Evolutionary conservation across 306 rosid species (phyloP), one percentile per base, ranked within the genome.

Genomic region (Vachellia pachyceras): DNA sequence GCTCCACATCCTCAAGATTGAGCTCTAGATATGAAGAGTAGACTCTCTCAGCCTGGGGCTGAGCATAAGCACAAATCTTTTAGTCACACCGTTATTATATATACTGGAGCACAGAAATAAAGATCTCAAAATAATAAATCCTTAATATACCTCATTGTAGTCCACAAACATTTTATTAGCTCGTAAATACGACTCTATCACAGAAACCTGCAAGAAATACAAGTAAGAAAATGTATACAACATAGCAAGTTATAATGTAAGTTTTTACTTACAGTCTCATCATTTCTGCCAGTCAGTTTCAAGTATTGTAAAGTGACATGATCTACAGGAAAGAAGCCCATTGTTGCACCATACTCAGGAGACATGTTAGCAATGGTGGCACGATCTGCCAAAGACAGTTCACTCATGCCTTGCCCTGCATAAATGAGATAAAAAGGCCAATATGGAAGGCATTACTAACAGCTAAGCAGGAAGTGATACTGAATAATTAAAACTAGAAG

Each of bases 301-400:
- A 95, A 89, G 84, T 95, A 95, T 57, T 95, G 97, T 84, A 95
- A 79, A n/a, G 97, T 92, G 75, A 95, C 94, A 84, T 89, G 98
- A 83, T 95, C 98, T 73, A 95, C 98, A 25, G 97, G 98, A 90
- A 95, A 95, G 89, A 92, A 95, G 82, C 98, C 98, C 98, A 92
- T 95, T 40, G 98, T 95, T 74, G 98, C 98, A 79, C 97, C 98
- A 63, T 92, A 94, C 82, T 94, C 98, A 1, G 97, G 98, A 77
- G 94, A 94, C 97, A 92, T 94, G 89, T 94, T 94, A 33, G 98
- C 98, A 81, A 92, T 92, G 76, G 98, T 94, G 58, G 98, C 98
- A 82, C 98, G 94, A 84, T 94, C 97, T 35, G 98, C 97, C 77
- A 94, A 87, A 72, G 98, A 85, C 78, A 94, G 82, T 67, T 91